Percentiles rank a stretch among this genome's conserved stretches.
These are phyloP conservation scores for Lathyrus sativus DNA, from an alignment of 306 rosid genomes.

Conservation along the genomic window DNA sequence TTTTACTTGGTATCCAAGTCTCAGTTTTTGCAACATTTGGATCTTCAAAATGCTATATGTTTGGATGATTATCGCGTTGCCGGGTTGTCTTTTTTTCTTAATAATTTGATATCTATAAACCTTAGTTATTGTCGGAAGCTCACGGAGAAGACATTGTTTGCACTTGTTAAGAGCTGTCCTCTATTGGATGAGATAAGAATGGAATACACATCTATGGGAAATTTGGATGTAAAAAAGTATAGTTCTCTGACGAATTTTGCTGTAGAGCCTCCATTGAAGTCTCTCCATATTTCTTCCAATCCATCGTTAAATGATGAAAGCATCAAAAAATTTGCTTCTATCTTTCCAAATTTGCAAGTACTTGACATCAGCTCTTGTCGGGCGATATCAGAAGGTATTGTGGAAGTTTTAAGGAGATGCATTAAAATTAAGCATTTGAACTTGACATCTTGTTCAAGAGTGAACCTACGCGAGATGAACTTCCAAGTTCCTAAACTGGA, in stretches of 20 bases:
- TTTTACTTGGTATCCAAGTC: slow-evolving; percentile 44
- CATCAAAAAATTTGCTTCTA: slow-evolving; percentile 38
- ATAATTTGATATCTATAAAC: slow-evolving; percentile 48
- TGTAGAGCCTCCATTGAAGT: slow-evolving; percentile 45
- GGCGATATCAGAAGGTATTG: slow-evolving; percentile 26
- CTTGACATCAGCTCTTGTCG: slow-evolving; percentile 52
- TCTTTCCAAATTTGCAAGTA: slow-evolving; percentile 53
- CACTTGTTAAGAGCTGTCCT: slow-evolving; percentile 50
- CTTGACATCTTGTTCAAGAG: neutral
- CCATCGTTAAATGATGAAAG: slow-evolving; percentile 30
- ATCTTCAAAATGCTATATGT: slow-evolving; percentile 48
- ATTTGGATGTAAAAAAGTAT: neutral
- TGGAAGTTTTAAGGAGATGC: slow-evolving; percentile 49
- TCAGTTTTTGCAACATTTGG: slow-evolving; percentile 48
- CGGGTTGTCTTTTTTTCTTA: neutral
- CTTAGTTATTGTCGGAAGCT: slow-evolving; percentile 46
- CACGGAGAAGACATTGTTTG: slow-evolving; percentile 50
- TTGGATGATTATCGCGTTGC: slow-evolving; percentile 47
- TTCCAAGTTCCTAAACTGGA: too few relatives aligned
- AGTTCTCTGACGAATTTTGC: slow-evolving; percentile 5
- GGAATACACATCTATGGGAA: slow-evolving; percentile 41
- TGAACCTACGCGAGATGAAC: too few relatives aligned
- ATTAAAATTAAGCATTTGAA: slow-evolving; percentile 35
- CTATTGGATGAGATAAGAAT: slow-evolving; percentile 49
- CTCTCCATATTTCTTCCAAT: slow-evolving; percentile 47